Evolutionary conservation across 768 basidiomycete genomes (phyloP).

Genomic region (Auricularia sp.): DNA sequence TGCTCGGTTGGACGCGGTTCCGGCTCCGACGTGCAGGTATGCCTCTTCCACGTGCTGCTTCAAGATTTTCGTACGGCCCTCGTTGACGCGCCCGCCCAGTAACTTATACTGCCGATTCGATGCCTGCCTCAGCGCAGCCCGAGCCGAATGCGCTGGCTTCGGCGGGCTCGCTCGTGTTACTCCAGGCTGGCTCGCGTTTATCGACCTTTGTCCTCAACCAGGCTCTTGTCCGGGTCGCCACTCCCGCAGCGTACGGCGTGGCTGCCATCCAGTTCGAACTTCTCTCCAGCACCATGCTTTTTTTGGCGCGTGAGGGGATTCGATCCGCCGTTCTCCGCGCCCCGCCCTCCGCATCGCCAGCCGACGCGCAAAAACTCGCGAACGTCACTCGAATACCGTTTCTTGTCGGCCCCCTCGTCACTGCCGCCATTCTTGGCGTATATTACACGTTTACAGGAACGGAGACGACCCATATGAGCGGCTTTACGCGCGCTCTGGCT

Average conservation of each 20-base stretch:
- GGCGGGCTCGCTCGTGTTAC: conserved; percentile 60
- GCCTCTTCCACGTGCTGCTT: no score
- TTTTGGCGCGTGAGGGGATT: conserved; percentile 88
- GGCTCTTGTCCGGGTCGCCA: conserved; percentile 47
- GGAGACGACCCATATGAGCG: conserved; percentile 50
- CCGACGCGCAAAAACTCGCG: conserved; percentile 14
- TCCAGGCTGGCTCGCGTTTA: conserved; percentile 76
- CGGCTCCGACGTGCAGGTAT: no score
- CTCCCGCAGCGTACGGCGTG: conserved; percentile 52
- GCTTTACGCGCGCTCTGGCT: conserved; percentile 40
- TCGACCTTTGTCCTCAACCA: conserved; percentile 89
- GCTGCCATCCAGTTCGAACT: conserved; percentile 93
- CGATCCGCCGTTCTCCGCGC: conserved; percentile 75
- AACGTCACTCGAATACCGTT: conserved; percentile 58
- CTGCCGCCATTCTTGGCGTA: conserved; percentile 44
- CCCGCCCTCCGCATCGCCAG: conserved; percentile 6
- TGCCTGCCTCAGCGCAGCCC: no score
- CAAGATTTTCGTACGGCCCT: no score
- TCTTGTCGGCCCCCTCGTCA: conserved; percentile 50
- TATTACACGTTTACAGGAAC: conserved; percentile 38
- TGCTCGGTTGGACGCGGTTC: no score
- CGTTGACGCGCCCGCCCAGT: no score
- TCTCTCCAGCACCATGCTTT: conserved; percentile 78
- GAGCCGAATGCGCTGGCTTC: conserved; percentile 28
- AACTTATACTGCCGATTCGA: no score